phyloP scores from a whole-genome alignment of 495 filamentous ascomycete species.

The Aspergillus bridgeri region DNA sequence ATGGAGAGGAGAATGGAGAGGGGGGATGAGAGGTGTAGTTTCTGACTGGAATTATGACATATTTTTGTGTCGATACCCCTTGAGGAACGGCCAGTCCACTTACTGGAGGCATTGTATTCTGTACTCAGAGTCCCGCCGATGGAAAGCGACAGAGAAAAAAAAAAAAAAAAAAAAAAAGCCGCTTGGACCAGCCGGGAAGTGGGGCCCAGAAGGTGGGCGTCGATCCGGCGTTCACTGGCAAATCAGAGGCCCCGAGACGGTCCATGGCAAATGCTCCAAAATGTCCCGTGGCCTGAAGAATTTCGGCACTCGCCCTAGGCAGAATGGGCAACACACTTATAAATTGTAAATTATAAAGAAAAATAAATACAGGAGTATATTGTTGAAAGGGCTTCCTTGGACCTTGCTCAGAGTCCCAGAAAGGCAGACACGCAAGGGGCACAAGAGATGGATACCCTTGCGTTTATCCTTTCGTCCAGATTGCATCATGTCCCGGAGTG shows the following conservation, averaged over 20 bases:
- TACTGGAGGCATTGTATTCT: no score
- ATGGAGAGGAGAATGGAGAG: neutral
- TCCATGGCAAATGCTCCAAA: conserved; percentile 16
- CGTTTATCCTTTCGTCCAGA: conserved; percentile 2
- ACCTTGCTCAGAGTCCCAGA: neutral
- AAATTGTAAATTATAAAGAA: neutral
- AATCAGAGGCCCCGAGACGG: conserved; percentile 8
- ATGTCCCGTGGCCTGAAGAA: conserved; percentile 20
- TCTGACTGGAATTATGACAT: no score
- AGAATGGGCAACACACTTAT: neutral
- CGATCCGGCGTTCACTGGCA: conserved; percentile 10
- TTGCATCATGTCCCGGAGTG: conserved; percentile 17
- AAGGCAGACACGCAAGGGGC: conserved; percentile 8
- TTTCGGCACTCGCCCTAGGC: conserved; percentile 10
- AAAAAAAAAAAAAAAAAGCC: no score
- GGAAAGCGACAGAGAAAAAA: no score
- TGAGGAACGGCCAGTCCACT: no score
- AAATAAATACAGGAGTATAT: conserved; percentile 6
- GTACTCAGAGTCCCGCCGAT: no score
- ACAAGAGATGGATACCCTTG: neutral
- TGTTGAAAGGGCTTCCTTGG: conserved; percentile 8
- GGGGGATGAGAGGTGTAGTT: no score
- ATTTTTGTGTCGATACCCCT: no score
- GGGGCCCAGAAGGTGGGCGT: conserved; percentile 14
- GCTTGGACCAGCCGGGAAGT: conserved; percentile 24